phyloP scores from a whole-genome alignment of 345 rosid genomes.

The Heritiera littoralis region DNA sequence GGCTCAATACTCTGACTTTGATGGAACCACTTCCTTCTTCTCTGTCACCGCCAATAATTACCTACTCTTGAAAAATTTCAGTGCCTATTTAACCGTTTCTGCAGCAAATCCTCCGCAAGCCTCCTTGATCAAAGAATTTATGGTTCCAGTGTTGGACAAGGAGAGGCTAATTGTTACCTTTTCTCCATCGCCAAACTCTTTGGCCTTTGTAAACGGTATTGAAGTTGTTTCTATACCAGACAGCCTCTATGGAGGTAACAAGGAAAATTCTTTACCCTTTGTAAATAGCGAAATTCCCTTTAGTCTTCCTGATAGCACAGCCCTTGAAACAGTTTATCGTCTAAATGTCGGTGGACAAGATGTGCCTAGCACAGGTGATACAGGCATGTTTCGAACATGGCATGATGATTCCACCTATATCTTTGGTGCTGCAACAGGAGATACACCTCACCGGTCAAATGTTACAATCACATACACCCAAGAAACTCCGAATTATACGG shows the following conservation, averaged over 20 bases:
- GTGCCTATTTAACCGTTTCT: slow-evolving; percentile 17
- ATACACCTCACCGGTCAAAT: fast-evolving
- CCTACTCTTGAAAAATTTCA: too few relatives aligned
- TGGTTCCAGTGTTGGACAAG: background rate
- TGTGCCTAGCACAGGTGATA: slow-evolving; percentile 21
- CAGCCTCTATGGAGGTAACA: slow-evolving; percentile 17
- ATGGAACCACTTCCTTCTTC: too few relatives aligned
- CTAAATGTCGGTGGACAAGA: slow-evolving; percentile 35
- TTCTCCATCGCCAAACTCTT: background rate
- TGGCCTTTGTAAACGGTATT: slow-evolving; percentile 39
- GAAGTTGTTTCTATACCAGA: slow-evolving; percentile 42
- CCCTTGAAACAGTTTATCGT: slow-evolving; percentile 36
- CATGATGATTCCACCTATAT: slow-evolving; percentile 17
- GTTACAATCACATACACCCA: slow-evolving; percentile 6
- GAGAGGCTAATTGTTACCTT: background rate
- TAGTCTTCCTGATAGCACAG: background rate
- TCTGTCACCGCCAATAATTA: too few relatives aligned
- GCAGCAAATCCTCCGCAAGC: background rate
- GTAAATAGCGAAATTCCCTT: background rate
- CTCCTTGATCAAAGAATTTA: slow-evolving; percentile 13
- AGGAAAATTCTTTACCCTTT: slow-evolving; percentile 1
- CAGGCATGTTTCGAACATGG: slow-evolving; percentile 41
- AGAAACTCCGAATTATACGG: slow-evolving; percentile 21
- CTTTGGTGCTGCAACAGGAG: background rate
- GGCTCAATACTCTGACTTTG: too few relatives aligned